These are phyloP conservation scores for Ceratobasidium sp. DNA, from an alignment of 1,284 basidiomycete species.

Conservation along the genomic window DNA sequence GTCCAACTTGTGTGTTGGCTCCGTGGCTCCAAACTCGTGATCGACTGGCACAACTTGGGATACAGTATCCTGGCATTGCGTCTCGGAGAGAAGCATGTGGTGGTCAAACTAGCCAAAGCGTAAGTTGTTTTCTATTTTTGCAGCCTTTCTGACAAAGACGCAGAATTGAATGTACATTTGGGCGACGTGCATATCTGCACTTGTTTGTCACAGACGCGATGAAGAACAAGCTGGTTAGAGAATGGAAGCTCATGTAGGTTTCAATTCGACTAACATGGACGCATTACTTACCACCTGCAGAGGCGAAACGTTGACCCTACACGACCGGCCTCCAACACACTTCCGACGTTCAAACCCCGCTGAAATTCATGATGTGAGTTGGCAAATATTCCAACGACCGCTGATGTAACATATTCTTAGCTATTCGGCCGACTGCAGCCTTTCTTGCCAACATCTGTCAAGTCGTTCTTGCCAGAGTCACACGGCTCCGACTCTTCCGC, in stretches of 20 bases:
- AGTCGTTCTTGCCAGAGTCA: slow-evolving; percentile 58
- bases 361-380: slow-evolving; percentile 76
- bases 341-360: slow-evolving; percentile 76
- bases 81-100: slow-evolving; percentile 70
- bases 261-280: slow-evolving; percentile 43
- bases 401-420: slow-evolving; percentile 51
- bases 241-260: slow-evolving; percentile 83
- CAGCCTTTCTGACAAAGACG: background rate
- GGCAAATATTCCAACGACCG: background rate
- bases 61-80: slow-evolving; percentile 92
- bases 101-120: slow-evolving; percentile 82
- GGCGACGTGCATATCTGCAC: slow-evolving; percentile 84
- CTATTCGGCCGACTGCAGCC: slow-evolving; percentile 66
- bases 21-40: slow-evolving; percentile 84
- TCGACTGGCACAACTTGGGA: slow-evolving; percentile 99
- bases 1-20: slow-evolving; percentile 78
- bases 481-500: slow-evolving; percentile 69
- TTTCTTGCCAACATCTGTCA: slow-evolving; percentile 52
- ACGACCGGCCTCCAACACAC: slow-evolving; percentile 87
- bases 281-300: slow-evolving; percentile 57
- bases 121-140: slow-evolving; percentile 52
- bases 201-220: slow-evolving; percentile 95
- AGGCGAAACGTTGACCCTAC: slow-evolving; percentile 79
- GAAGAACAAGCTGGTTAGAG: slow-evolving; percentile 71
- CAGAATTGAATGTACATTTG: slow-evolving; percentile 87